phyloP scores from a whole-genome alignment of 163 green algal species.

The Chlorella variabilis region DNA sequence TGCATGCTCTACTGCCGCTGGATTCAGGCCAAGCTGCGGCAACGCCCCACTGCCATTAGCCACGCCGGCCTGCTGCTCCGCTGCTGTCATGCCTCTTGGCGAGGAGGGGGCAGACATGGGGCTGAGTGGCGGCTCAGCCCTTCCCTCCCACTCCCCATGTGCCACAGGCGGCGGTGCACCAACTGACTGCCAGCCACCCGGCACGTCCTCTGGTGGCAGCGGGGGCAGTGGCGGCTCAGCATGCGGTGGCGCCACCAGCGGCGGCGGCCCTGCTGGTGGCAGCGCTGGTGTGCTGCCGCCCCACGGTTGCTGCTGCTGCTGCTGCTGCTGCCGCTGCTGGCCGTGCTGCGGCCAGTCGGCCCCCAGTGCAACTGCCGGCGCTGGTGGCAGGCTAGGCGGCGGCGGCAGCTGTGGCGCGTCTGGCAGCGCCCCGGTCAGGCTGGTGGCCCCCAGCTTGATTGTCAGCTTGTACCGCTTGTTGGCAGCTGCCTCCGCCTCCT shows the following conservation, averaged over 20 bases:
- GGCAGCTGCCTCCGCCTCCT: conserved; percentile 3
- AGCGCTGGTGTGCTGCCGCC: too few species aligned
- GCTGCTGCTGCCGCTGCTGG: conserved; percentile 1
- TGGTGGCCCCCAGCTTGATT: conserved; percentile 7
- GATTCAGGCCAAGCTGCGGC: background rate
- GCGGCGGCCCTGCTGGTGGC: too few species aligned
- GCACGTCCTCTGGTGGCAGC: background rate
- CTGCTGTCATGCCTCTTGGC: background rate
- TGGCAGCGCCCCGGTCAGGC: background rate
- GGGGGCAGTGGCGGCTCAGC: background rate
- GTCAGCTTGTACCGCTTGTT: conserved; percentile 22
- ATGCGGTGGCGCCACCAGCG: too few species aligned
- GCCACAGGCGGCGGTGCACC: background rate
- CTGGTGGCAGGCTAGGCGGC: background rate
- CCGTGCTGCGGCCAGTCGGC: background rate
- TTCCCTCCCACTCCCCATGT: background rate
- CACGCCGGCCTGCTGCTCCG: too few species aligned
- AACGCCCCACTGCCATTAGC: background rate
- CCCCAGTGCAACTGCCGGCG: background rate
- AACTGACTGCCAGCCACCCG: conserved; percentile 13
- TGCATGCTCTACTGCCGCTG: conserved; percentile 17
- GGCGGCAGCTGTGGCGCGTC: background rate
- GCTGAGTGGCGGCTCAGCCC: background rate
- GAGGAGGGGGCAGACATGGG: conserved; percentile 15
- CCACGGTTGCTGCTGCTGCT: background rate